phyloP scores from a whole-genome alignment of 1,139 yeast species.

The Yamadazyma dendronema region DNA sequence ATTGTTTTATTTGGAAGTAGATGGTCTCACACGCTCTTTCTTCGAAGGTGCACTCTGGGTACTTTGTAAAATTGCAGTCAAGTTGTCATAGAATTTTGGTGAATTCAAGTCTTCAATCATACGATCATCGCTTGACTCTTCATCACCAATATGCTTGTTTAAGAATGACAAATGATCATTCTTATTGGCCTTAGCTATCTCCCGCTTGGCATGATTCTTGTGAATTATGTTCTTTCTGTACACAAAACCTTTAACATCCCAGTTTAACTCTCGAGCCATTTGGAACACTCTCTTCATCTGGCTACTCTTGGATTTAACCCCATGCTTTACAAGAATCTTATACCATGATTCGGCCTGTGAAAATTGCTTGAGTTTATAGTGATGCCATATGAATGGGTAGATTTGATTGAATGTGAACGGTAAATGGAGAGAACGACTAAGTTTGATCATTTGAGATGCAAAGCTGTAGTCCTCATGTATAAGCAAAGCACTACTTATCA shows the following conservation, averaged over 20 bases:
- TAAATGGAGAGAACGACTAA: constrained; percentile 23
- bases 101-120: no score
- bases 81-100: constrained; percentile 4
- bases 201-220: constrained; percentile 20
- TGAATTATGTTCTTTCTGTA: constrained; percentile 27
- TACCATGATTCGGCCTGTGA: constrained; percentile 39
- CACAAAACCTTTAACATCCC: constrained; percentile 35
- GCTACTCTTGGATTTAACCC: constrained; percentile 24
- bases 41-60: no score
- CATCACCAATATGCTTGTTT: not conserved
- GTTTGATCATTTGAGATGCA: constrained; percentile 31
- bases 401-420: constrained; percentile 43
- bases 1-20: no score
- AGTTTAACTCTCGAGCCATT: constrained; percentile 36
- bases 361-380: constrained; percentile 31
- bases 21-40: no score
- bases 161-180: constrained; percentile 18
- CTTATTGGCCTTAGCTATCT: constrained; percentile 21
- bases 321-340: constrained; percentile 31
- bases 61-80: constrained; percentile 5
- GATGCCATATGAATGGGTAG: constrained; percentile 39
- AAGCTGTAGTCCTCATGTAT: constrained; percentile 33
- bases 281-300: constrained; percentile 29
- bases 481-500: constrained; percentile 29
- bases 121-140: no score